These are phyloP conservation scores for Candida dajiaensis DNA, from an alignment of 805 yeast species.

Conservation along the genomic window DNA sequence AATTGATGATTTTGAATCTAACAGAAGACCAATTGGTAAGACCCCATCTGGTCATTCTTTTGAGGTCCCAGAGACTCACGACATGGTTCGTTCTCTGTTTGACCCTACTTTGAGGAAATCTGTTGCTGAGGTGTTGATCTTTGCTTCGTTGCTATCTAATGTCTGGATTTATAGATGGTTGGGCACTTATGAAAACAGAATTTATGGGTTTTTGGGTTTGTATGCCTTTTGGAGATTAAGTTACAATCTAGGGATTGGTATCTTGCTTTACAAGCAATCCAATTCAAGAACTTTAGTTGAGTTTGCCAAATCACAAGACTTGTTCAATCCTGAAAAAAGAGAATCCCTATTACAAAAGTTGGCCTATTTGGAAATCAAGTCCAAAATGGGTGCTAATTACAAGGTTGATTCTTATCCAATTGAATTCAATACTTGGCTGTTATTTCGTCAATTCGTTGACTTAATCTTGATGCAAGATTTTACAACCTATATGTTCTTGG, in stretches of 20 bases:
- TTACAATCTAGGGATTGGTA: slow-evolving; percentile 79
- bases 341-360: slow-evolving; percentile 34
- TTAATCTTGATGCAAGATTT: slow-evolving; percentile 82
- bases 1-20: neutral
- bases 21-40: slow-evolving; percentile 12
- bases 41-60: slow-evolving; percentile 27
- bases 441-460: slow-evolving; percentile 75
- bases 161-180: slow-evolving; percentile 26
- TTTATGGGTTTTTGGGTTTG: slow-evolving; percentile 38
- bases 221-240: slow-evolving; percentile 71
- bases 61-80: slow-evolving; percentile 53
- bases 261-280: slow-evolving; percentile 60
- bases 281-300: slow-evolving; percentile 46
- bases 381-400: slow-evolving; percentile 36
- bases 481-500: slow-evolving; percentile 63
- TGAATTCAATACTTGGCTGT: slow-evolving; percentile 79
- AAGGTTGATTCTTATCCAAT: slow-evolving; percentile 45
- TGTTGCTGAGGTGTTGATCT: slow-evolving; percentile 54
- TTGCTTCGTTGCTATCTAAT: slow-evolving; percentile 35
- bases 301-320: slow-evolving; percentile 38
- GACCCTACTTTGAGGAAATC: slow-evolving; percentile 73
- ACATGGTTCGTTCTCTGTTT: slow-evolving; percentile 75
- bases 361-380: slow-evolving; percentile 37
- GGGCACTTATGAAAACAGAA: slow-evolving; percentile 15
- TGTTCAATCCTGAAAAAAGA: slow-evolving; percentile 36